Conservation (phyloP, 352 stramenopile genomes). For the Globisporangium canariense region DNA sequence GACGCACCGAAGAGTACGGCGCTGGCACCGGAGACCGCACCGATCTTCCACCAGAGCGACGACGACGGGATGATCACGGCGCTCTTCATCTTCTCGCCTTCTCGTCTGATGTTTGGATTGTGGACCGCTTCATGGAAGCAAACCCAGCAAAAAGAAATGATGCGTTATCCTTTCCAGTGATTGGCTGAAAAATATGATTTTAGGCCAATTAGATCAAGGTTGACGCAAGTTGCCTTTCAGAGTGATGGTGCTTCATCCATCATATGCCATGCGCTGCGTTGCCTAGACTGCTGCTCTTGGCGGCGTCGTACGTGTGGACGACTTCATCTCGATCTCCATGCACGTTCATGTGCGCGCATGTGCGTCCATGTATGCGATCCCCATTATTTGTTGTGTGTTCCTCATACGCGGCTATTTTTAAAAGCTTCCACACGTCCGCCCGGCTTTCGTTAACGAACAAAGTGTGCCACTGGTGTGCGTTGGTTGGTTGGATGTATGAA, state of each 20-base stretch:
- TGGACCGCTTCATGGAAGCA: constrained; percentile 2
- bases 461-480: not conserved
- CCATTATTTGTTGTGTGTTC: not conserved
- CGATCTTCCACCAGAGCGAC: constrained; percentile 81
- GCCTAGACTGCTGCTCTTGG: not conserved
- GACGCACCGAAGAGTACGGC: constrained; percentile 51
- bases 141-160: not conserved
- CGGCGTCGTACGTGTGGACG: too few relatives aligned
- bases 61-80: constrained; percentile 54
- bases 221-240: not conserved
- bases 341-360: not conserved
- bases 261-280: not conserved
- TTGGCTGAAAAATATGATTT: not conserved
- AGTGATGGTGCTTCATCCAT: constrained; percentile 3
- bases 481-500: not conserved
- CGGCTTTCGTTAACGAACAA: not conserved
- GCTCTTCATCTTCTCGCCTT: constrained; percentile 36
- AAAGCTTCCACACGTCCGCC: not conserved
- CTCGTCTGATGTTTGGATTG: not conserved
- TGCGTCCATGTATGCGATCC: not conserved
- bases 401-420: not conserved
- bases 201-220: not conserved
- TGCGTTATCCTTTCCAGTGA: not conserved
- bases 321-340: not conserved
- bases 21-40: constrained; percentile 62